These are phyloP conservation scores for Pseudonectria buxi DNA, from an alignment of 2,329 filamentous ascomycete species.

Conservation along the genomic window DNA sequence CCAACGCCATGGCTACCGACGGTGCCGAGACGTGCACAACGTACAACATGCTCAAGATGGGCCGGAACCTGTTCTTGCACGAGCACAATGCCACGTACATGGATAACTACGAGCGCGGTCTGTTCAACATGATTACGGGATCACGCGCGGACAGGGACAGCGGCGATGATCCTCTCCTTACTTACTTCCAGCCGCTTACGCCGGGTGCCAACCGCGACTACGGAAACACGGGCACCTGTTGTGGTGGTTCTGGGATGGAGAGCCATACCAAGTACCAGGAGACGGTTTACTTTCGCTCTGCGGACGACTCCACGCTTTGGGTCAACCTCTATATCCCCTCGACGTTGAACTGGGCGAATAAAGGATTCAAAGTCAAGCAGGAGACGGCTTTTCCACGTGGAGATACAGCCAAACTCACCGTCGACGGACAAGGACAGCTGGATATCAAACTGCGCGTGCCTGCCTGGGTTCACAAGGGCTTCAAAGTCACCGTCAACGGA, in stretches of 20 bases:
- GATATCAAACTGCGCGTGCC: constrained; percentile 27
- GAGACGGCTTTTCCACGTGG: constrained; percentile 24
- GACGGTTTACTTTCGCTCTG: constrained; percentile 27
- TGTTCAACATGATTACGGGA: constrained; percentile 27
- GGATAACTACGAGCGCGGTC: constrained; percentile 27
- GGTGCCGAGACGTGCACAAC: constrained; percentile 28
- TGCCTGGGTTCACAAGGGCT: constrained; percentile 21
- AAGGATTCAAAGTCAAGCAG: constrained; percentile 21
- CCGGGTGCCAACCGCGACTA: constrained; percentile 21
- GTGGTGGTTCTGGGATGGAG: constrained; percentile 26
- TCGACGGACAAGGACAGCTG: constrained; percentile 20
- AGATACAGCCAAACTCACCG: constrained; percentile 19
- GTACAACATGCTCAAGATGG: constrained; percentile 28
- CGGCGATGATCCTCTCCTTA: constrained; percentile 20
- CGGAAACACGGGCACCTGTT: constrained; percentile 27
- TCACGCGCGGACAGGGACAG: constrained; percentile 21
- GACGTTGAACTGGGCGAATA: constrained; percentile 23
- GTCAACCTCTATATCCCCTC: constrained; percentile 27
- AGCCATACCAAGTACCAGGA: constrained; percentile 30
- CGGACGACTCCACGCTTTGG: constrained; percentile 25
- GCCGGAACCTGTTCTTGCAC: constrained; percentile 25
- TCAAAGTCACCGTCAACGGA: constrained; percentile 23
- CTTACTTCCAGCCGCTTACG: constrained; percentile 26
- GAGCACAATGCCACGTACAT: constrained; percentile 27
- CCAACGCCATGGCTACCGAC: constrained; percentile 20